Base-by-base conservation (phyloP, 1,284 basidiomycete genomes). In the Microbotryum scabiosae region DNA sequence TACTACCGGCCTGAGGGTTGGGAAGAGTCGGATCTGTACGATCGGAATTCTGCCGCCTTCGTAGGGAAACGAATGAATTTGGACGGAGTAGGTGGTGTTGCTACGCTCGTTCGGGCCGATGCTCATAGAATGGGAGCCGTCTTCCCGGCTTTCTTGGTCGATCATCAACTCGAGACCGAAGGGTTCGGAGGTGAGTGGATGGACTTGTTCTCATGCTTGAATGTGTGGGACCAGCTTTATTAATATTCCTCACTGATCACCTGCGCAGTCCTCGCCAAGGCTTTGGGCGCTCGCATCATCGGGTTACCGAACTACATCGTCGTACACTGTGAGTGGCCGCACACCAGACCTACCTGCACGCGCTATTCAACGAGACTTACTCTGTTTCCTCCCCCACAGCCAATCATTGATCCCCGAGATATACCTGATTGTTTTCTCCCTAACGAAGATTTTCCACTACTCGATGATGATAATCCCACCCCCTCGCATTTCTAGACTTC, bases 141-240 rank as follows among this genome's bases (percentile, higher is more conserved):
- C 23, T 67, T 67, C 51, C 66, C 66, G 32, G 53, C 60, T 28
- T 67, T 58, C 58, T 26, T 56, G 23, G 57, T 59, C 21, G 60
- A 62, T 44, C 60, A 67, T 50, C 43, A 64, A 14, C 51, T 67
- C 41, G 66, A 67, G 50, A 67, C 66, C 7, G 66, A 67, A 60
- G 66, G 66, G 6, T 67, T 67, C 25, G 66, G 54, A 21, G 55
- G 55, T 56, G 46, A 48, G 55, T 18, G 12, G 36, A 41, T 41
- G 8, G 12, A 20, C 8, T 46, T 54, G 21, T 7, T 2, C 47
- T 20, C 3, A 5, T 14, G 0, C 12, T 21, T n/a, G 14, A 16
- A 10, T 20, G 4, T 4, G 10, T 4, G 9, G n/a, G 7, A 30
- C 18, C 9, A 12, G 21, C 8, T 12, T 49, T 14, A 41, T 18